Base-by-base conservation (phyloP, 164 flowering plant species). In the Platanus orientalis region DNA sequence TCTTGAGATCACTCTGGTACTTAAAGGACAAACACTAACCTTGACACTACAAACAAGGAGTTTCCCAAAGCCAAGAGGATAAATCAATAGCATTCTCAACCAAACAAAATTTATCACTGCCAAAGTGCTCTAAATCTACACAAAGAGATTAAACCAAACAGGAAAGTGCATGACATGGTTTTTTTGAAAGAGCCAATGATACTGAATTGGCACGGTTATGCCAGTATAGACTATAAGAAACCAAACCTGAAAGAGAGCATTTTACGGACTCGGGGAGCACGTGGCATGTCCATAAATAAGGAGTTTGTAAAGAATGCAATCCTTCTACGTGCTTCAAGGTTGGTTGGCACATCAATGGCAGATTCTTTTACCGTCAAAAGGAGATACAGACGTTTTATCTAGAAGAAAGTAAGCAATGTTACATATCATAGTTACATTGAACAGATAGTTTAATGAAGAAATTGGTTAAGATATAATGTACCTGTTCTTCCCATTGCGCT, bases 401-500 rank as follows among this genome's bases (percentile, higher is more conserved):
- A 47, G 49, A 40, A 49, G 44, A n/a, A n/a, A 27, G 36, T 23
- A 7, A 51, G 48, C 11, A 52, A 34, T 32, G 16, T 28, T 48
- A 63, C 53, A 20, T 24, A 17, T 19, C 42, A 58, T 42, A 19
- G 34, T 32, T 44, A 40, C 28, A 29, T 25, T 51, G 2, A 26
- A 36, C 11, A 9, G 54, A 30, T 60, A 56, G 58, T 17, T 26
- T 40, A 45, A 61, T 28, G 6, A 45, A n/a, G 30, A 17, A 60
- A 55, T 1, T 2, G 29, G 21, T 3, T 21, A 24, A 39, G 27
- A 52, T 13, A 58, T 51, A 34, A n/a, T 24, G 7, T 73, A 88
- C 97, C 92, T 91, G 96, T 66, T 91, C 97, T 76, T 88, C 90
- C 99, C 99, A 90, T 61, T 88, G 91, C n/a, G 97, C 85, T 51